These are phyloP conservation scores for Mycosphaerelloides madeirae DNA, from an alignment of 2,329 filamentous ascomycete species.

Conservation along the genomic window DNA sequence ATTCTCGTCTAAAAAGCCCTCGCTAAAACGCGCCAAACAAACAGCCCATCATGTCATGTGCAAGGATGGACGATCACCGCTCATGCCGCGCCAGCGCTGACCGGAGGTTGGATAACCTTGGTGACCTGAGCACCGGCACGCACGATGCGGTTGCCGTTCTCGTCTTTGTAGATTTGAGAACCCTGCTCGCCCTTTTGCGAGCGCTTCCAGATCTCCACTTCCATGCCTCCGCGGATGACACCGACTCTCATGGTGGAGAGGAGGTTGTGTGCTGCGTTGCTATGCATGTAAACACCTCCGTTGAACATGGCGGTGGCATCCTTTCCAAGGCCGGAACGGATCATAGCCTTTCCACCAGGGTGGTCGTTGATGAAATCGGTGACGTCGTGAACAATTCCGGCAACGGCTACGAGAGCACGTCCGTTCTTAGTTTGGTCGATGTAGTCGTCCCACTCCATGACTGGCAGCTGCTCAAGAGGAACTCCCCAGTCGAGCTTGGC, in stretches of 20 bases:
- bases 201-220: slow-evolving; percentile 91
- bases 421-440: slow-evolving; percentile 72
- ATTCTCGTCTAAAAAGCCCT: no score
- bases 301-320: slow-evolving; percentile 90
- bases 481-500: slow-evolving; percentile 78
- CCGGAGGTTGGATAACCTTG: slow-evolving; percentile 71
- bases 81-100: slow-evolving; percentile 78
- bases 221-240: slow-evolving; percentile 78
- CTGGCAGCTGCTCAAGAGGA: slow-evolving; percentile 77
- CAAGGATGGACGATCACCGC: neutral
- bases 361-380: slow-evolving; percentile 81
- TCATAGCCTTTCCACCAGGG: slow-evolving; percentile 85
- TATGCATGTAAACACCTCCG: slow-evolving; percentile 84
- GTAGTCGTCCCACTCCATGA: slow-evolving; percentile 83
- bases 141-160: slow-evolving; percentile 73
- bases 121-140: slow-evolving; percentile 83
- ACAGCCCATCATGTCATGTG: neutral
- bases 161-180: slow-evolving; percentile 73
- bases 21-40: neutral
- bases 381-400: slow-evolving; percentile 82
- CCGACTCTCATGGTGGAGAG: slow-evolving; percentile 84
- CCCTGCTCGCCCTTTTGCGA: slow-evolving; percentile 76
- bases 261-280: slow-evolving; percentile 83
- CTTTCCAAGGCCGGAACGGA: slow-evolving; percentile 76
- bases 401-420: slow-evolving; percentile 70